Evolutionary conservation across 805 yeast species (phyloP).

Genomic region (Yarrowia sp.): DNA sequence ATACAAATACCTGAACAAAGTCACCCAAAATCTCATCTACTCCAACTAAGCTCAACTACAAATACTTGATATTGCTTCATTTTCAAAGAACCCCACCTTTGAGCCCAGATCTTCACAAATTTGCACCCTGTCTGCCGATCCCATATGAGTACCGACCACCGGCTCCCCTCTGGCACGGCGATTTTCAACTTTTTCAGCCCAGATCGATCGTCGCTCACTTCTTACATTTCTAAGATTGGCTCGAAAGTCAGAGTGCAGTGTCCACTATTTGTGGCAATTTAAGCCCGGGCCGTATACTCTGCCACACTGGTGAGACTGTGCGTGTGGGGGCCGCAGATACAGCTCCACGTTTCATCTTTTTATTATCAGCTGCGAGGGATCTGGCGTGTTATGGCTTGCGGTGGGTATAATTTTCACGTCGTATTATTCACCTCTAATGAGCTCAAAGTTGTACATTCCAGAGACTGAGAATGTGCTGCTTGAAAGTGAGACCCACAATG

Average conservation of each 20-base stretch:
- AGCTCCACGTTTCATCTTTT: too few relatives aligned
- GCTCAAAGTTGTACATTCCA: constrained; percentile 23
- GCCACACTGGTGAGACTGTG: background rate
- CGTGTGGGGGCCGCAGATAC: too few relatives aligned
- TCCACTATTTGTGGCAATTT: too few relatives aligned
- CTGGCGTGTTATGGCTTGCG: background rate
- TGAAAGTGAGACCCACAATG: constrained; percentile 1
- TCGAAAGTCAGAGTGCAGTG: background rate
- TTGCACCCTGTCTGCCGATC: too few relatives aligned
- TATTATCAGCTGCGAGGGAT: too few relatives aligned
- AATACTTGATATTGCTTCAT: too few relatives aligned
- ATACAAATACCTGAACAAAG: too few relatives aligned
- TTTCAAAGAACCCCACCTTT: too few relatives aligned
- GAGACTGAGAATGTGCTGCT: constrained; percentile 8
- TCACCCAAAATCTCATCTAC: too few relatives aligned
- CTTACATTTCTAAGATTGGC: background rate
- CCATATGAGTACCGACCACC: too few relatives aligned
- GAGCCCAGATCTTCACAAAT: too few relatives aligned
- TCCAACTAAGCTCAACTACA: too few relatives aligned
- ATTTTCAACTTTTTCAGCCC: background rate
- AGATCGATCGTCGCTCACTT: constrained; percentile 9
- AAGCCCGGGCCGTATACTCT: background rate
- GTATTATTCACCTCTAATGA: constrained; percentile 2
- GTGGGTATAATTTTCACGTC: constrained; percentile 2
- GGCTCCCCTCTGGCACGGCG: background rate